These are phyloP conservation scores for Candida andamanensis DNA, from an alignment of 805 yeast species.

Conservation along the genomic window DNA sequence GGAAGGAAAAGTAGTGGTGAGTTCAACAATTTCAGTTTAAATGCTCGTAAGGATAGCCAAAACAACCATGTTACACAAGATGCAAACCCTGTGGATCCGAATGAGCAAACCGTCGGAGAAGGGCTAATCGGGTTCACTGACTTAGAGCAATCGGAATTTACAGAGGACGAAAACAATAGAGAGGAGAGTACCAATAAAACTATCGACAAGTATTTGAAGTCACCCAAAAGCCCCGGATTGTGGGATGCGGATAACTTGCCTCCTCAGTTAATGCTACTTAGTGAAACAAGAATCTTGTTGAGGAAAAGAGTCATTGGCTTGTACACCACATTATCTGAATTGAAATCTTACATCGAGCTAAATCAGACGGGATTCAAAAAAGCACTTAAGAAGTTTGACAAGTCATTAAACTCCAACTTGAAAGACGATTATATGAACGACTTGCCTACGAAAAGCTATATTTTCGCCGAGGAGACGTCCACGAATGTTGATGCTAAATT, in stretches of 20 bases:
- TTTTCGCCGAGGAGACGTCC: conserved; percentile 33
- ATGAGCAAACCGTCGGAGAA: conserved; percentile 2
- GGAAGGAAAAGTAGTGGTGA: conserved; percentile 8
- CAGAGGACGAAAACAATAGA: conserved; percentile 27
- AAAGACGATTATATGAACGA: conserved; percentile 41
- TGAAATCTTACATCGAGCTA: conserved; percentile 47
- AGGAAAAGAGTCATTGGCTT: conserved; percentile 42
- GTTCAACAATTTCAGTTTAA: conserved; percentile 3
- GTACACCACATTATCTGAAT: conserved; percentile 43
- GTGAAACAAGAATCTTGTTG: conserved; percentile 47
- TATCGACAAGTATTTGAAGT: conserved; percentile 32
- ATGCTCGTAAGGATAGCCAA: conserved; percentile 1
- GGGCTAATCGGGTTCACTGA: too few relatives aligned
- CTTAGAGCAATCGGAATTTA: conserved; percentile 31
- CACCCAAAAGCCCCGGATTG: conserved; percentile 29
- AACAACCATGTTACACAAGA: conserved; percentile 2
- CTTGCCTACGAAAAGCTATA: conserved; percentile 39
- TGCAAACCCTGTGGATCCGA: conserved; percentile 1
- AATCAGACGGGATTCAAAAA: conserved; percentile 51
- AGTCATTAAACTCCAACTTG: conserved; percentile 40
- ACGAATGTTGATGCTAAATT: conserved; percentile 27
- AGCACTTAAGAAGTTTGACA: conserved; percentile 50
- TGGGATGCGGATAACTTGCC: conserved; percentile 26
- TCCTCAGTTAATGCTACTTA: conserved; percentile 31
- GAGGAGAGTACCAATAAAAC: conserved; percentile 5